A percentile compares a stretch with the other conserved stretches of the same genome.
These are phyloP conservation scores for Paramecium biaurelia DNA, from an alignment of 73 alveolate genomes.

Conservation along the genomic window DNA sequence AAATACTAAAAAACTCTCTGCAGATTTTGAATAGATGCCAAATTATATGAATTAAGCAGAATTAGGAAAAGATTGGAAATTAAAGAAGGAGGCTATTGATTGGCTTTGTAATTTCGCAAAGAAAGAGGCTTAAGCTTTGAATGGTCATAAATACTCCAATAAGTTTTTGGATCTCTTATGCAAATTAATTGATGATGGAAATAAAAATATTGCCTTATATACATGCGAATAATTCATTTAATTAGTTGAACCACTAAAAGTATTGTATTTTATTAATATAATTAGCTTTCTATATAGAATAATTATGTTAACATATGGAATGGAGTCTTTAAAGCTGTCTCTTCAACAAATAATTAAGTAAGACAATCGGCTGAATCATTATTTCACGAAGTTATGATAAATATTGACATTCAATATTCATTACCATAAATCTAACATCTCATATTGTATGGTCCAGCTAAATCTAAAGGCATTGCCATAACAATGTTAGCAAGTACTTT, in stretches of 20 bases:
- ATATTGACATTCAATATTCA: conserved; percentile 23
- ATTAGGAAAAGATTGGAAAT: conserved; percentile 48
- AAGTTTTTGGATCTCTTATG: conserved; percentile 38
- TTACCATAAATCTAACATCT: conserved; percentile 7
- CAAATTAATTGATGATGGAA: conserved; percentile 41
- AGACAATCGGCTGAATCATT: conserved; percentile 25
- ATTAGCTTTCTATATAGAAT: not conserved
- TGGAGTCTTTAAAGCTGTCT: not conserved
- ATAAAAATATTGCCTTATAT: conserved; percentile 33
- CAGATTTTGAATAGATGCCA: conserved; percentile 57
- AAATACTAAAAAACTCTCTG: not conserved
- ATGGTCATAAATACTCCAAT: conserved; percentile 48
- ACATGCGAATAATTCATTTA: conserved; percentile 18
- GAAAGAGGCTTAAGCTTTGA: not conserved
- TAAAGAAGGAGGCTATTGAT: conserved; percentile 35
- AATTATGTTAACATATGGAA: not conserved
- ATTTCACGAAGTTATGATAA: not conserved
- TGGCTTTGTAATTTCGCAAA: conserved; percentile 37
- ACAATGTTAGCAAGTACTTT: conserved; percentile 43
- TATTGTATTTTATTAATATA: not conserved
- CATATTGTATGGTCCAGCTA: conserved; percentile 31
- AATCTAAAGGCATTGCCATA: conserved; percentile 32
- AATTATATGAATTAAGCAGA: conserved; percentile 21
- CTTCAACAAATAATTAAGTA: not conserved
- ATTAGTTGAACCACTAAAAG: conserved; percentile 51